phyloP scores from a whole-genome alignment of 495 filamentous ascomycete species.

The Penicillium macrosclerotiorum region DNA sequence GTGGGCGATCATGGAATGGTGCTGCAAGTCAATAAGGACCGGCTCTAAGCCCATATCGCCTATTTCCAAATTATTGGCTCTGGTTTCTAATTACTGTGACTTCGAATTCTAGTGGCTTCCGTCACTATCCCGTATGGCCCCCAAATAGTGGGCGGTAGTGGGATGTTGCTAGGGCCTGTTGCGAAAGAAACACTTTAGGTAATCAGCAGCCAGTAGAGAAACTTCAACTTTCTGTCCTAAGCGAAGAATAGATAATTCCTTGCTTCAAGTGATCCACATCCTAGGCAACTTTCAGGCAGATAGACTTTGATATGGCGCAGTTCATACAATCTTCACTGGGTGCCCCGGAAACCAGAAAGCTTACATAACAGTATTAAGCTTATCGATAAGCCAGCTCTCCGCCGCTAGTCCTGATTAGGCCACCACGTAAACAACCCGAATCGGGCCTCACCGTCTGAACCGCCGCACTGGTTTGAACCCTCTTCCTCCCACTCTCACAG shows the following conservation, averaged over 20 bases:
- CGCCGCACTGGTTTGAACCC: conserved; percentile 10
- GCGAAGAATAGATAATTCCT: too few species aligned
- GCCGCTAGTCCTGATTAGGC: conserved; percentile 36
- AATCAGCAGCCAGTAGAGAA: too few species aligned
- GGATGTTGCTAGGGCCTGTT: conserved; percentile 19
- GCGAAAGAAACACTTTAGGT: too few species aligned
- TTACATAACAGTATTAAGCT: conserved; percentile 38
- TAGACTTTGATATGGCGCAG: not conserved
- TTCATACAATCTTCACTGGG: not conserved
- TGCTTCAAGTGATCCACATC: not conserved
- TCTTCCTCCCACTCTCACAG: conserved; percentile 13
- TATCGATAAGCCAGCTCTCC: conserved; percentile 40
- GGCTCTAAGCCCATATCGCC: too few species aligned
- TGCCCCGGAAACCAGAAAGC: conserved; percentile 10
- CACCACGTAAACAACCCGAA: conserved; percentile 44
- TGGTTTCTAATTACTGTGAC: too few species aligned
- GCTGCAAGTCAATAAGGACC: too few species aligned
- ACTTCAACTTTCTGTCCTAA: too few species aligned
- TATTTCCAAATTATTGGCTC: too few species aligned
- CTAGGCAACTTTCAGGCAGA: not conserved
- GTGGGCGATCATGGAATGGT: too few species aligned
- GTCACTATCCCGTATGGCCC: not conserved
- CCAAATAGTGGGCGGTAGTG: conserved; percentile 11
- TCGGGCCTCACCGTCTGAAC: conserved; percentile 42
- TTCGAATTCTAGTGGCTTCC: too few species aligned